phyloP scores from a whole-genome alignment of 768 basidiomycete genomes.

The Leccinum disarticulatum region DNA sequence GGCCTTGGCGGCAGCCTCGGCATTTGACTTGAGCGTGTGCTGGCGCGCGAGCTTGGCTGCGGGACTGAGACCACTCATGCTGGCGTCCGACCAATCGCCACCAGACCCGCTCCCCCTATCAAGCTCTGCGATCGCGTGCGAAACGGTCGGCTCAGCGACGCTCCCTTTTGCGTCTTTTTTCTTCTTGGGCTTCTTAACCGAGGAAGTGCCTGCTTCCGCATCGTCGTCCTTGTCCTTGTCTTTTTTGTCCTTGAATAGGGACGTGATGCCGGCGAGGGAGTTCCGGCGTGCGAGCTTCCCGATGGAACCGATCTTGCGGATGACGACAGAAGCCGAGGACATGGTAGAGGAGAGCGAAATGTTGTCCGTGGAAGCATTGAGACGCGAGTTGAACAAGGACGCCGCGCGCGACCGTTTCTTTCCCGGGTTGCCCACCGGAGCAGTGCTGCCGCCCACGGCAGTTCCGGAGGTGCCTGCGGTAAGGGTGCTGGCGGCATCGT shows the following conservation, averaged over 20 bases:
- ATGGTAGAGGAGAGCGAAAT: slow-evolving; percentile 95
- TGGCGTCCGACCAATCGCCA: slow-evolving; percentile 57
- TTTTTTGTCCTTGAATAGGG: slow-evolving; percentile 88
- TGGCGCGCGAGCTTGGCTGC: slow-evolving; percentile 88
- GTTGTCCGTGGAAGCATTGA: slow-evolving; percentile 90
- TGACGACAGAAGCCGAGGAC: slow-evolving; percentile 93
- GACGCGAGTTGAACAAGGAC: slow-evolving; percentile 81
- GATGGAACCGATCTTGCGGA: slow-evolving; percentile 90
- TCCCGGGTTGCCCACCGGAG: slow-evolving; percentile 31
- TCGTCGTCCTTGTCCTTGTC: slow-evolving; percentile 41
- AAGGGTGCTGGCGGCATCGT: slow-evolving; percentile 33
- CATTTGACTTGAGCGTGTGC: slow-evolving; percentile 86
- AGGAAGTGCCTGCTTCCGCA: slow-evolving; percentile 25
- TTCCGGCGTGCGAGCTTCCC: slow-evolving; percentile 88
- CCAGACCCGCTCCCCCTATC: slow-evolving; percentile 50
- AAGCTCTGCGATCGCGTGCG: slow-evolving; percentile 82
- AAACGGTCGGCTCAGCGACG: slow-evolving; percentile 68
- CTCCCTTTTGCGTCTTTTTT: slow-evolving; percentile 63
- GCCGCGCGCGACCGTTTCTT: slow-evolving; percentile 76
- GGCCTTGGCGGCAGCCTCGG: slow-evolving; percentile 45
- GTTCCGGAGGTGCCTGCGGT: slow-evolving; percentile 40
- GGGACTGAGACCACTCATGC: slow-evolving; percentile 78
- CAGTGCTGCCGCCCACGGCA: slow-evolving; percentile 8
- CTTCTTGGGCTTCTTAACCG: slow-evolving; percentile 47
- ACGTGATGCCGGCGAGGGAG: slow-evolving; percentile 87